Evolutionary conservation across 805 yeast genomes (phyloP).

Genomic region (Blastobotrys terrestris): DNA sequence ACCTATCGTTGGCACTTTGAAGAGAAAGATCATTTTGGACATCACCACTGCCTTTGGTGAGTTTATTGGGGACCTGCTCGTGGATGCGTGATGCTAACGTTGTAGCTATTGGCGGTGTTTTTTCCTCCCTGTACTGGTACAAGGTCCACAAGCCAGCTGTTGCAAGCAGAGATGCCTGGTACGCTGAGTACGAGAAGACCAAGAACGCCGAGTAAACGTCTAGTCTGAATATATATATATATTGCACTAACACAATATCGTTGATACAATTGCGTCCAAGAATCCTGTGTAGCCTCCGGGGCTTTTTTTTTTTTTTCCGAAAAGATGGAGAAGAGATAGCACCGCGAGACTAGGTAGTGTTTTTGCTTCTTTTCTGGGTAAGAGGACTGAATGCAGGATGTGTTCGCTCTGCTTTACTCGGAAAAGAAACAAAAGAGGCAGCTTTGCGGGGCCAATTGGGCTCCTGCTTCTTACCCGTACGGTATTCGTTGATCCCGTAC

Average conservation of each 20-base stretch:
- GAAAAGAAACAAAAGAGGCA: too few species aligned
- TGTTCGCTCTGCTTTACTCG: too few species aligned
- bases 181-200: conserved; percentile 69
- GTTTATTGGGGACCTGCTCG: too few species aligned
- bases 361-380: too few species aligned
- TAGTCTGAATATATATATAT: background rate
- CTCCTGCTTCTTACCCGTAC: too few species aligned
- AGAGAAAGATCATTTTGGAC: conserved; percentile 74
- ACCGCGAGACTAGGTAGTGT: too few species aligned
- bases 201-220: conserved; percentile 37
- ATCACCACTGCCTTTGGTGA: conserved; percentile 49
- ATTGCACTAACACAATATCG: background rate
- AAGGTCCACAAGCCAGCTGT: conserved; percentile 65
- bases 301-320: background rate
- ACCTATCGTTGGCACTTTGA: conserved; percentile 79
- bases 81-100: too few species aligned
- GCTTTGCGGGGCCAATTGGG: too few species aligned
- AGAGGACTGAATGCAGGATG: too few species aligned
- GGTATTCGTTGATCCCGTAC: too few species aligned
- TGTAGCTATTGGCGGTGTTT: conserved; percentile 42
- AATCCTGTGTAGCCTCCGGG: background rate
- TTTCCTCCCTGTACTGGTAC: conserved; percentile 63
- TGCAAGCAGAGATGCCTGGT: conserved; percentile 76
- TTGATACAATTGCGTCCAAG: background rate
- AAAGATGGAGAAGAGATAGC: too few species aligned